Evolutionary conservation across 768 basidiomycete species (phyloP), one percentile per base, ranked within the genome.

Genomic region (Podaxis mareebaensis): DNA sequence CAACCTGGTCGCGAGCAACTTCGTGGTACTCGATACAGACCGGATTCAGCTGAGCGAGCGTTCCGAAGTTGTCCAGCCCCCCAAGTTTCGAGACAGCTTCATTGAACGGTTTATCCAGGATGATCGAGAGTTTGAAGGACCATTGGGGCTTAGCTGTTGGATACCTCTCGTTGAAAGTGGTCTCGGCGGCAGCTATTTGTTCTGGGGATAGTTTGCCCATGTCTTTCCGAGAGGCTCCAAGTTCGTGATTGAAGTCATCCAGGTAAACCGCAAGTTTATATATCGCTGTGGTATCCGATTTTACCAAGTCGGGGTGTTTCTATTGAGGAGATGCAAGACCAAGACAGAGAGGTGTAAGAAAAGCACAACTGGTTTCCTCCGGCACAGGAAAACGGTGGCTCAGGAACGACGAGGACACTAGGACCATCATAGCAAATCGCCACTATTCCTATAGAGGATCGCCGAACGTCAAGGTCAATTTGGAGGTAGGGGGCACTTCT

Each of bases 21-120:
- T 60, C 58, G 1, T 5, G 39, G 52, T 39, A 60, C 22, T 60
- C 58, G 48, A 60, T 2, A 40, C 58, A 60, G 46, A 60, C 48
- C 7, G 58, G 58, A 15, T 60, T 60, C 49, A 60, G 6, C 58
- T 11, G 36, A 28, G 30, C 40, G 6, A 51, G 33, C 12, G 6
- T 52, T 38, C 36, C 58, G 3, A 60, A 52, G 22, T 51, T 51
- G 26, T 60, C 58, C 11, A 52, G 33, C 13, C 48, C 33, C 38
- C 58, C 58, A 4, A 60, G 48, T 24, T 52, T 52, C 3, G 48
- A 24, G 3, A 38, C 33, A 4, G 52, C 58, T 20, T 38, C 48
- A 4, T 51, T 20, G 6, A 60, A 10, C 11, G 48, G 46, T 24
- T 51, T 38, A 38, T 60, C 24, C 12, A 60, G 46, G 5, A 48